Conservation (phyloP, 1,284 basidiomycete genomes). For the Retiboletus flavoniger region DNA sequence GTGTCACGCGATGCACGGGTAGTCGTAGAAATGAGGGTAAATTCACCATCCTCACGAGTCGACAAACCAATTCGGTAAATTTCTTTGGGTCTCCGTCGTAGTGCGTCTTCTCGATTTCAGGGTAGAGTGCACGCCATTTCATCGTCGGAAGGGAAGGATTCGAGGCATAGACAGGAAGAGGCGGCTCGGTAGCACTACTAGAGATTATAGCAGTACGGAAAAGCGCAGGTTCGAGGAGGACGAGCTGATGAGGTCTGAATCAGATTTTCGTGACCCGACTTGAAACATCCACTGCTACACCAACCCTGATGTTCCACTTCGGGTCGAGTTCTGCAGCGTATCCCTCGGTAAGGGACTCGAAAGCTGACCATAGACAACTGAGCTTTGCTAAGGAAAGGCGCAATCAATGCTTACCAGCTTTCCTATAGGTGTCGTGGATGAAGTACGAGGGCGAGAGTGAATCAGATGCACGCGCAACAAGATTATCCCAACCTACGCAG, state of each 20-base stretch:
- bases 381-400: not conserved
- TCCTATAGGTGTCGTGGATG: constrained; percentile 10
- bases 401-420: constrained; percentile 19
- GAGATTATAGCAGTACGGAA: constrained; percentile 24
- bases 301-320: constrained; percentile 29
- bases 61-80: constrained; percentile 23
- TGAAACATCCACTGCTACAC: not conserved
- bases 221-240: constrained; percentile 27
- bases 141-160: constrained; percentile 28
- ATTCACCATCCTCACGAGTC: constrained; percentile 16
- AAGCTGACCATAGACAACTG: constrained; percentile 11
- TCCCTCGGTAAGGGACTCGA: constrained; percentile 30
- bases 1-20: constrained; percentile 27
- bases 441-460: not conserved
- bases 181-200: constrained; percentile 15
- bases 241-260: constrained; percentile 19
- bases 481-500: constrained; percentile 21
- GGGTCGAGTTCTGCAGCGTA: constrained; percentile 30
- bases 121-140: constrained; percentile 26
- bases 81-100: constrained; percentile 30
- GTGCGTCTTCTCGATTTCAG: constrained; percentile 13
- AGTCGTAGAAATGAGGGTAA: constrained; percentile 24
- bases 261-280: not conserved
- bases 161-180: constrained; percentile 20
- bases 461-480: not conserved